Conservation (phyloP, 257 asterid species). For the Solanum habrochaites region DNA sequence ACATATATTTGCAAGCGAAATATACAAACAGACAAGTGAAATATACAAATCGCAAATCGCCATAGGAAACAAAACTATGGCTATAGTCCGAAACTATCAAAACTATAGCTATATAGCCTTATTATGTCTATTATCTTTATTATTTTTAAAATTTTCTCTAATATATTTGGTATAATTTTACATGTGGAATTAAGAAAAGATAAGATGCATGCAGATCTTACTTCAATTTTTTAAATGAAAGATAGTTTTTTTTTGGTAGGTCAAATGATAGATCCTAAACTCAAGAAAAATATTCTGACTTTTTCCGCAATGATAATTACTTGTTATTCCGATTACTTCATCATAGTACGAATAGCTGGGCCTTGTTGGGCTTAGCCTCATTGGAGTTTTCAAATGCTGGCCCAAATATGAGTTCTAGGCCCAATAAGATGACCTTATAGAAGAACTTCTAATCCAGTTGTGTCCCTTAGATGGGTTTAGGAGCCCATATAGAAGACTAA, state of each 20-base stretch:
- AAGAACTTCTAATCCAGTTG: too few relatives aligned
- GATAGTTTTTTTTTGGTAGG: too few relatives aligned
- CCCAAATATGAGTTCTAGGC: background rate
- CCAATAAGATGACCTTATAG: background rate
- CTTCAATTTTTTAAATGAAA: background rate
- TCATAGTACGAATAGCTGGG: background rate
- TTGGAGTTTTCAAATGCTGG: background rate
- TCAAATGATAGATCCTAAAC: background rate
- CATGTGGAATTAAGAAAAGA: background rate
- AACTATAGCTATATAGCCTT: too few relatives aligned
- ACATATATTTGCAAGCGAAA: too few relatives aligned
- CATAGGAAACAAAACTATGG: too few relatives aligned
- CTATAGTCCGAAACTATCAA: too few relatives aligned
- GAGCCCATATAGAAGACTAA: background rate
- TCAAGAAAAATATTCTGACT: background rate
- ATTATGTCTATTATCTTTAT: too few relatives aligned
- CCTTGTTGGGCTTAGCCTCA: background rate
- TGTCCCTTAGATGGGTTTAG: background rate
- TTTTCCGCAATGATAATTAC: too few relatives aligned
- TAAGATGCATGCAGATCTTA: background rate
- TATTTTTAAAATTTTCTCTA: too few relatives aligned
- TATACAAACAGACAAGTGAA: too few relatives aligned
- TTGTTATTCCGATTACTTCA: background rate
- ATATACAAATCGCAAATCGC: too few relatives aligned
- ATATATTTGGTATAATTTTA: too few relatives aligned